phyloP scores from a whole-genome alignment of 2,329 filamentous ascomycete species.

The Fusarium zealandicum region DNA sequence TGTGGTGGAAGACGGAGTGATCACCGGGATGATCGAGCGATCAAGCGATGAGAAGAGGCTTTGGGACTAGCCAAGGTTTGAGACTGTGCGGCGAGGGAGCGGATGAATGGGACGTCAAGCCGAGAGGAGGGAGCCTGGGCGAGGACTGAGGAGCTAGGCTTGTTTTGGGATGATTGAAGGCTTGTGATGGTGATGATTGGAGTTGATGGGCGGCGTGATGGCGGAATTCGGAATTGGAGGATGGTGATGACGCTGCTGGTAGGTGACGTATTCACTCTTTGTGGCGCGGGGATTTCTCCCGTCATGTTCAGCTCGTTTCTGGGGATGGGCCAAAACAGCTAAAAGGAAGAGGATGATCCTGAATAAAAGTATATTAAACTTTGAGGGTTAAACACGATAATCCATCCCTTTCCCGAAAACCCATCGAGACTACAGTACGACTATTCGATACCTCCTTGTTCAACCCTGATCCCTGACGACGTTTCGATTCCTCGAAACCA shows the following conservation, averaged over 20 bases:
- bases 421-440: too few relatives aligned
- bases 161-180: slow-evolving; percentile 17
- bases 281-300: slow-evolving; percentile 29
- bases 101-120: slow-evolving; percentile 19
- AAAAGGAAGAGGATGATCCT: slow-evolving; percentile 13
- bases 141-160: slow-evolving; percentile 20
- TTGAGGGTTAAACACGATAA: neutral
- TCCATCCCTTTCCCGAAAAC: neutral
- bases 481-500: slow-evolving; percentile 14
- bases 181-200: slow-evolving; percentile 21
- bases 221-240: neutral
- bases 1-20: slow-evolving; percentile 5
- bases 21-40: slow-evolving; percentile 9
- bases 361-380: neutral
- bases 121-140: slow-evolving; percentile 4
- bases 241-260: slow-evolving; percentile 33
- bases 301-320: slow-evolving; percentile 13
- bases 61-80: slow-evolving; percentile 8
- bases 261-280: slow-evolving; percentile 35
- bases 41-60: neutral
- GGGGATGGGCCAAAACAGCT: neutral
- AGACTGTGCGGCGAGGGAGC: neutral
- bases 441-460: neutral
- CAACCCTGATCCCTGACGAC: neutral
- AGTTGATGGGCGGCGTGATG: slow-evolving; percentile 10